Evolutionary conservation across 306 rosid species (phyloP).

Genomic region (Canavalia ensiformis): DNA sequence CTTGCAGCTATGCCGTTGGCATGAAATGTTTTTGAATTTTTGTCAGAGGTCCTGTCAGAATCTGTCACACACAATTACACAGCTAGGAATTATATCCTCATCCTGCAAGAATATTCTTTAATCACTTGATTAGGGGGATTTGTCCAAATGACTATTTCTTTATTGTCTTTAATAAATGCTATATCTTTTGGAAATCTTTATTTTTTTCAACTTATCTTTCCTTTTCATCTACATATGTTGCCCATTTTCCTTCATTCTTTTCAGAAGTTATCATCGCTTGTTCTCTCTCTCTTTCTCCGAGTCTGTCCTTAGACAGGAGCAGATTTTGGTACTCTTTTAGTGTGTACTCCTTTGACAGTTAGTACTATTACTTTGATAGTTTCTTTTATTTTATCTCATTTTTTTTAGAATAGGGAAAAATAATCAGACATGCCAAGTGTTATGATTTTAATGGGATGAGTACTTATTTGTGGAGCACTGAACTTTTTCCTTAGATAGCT

Average conservation of each 20-base stretch:
- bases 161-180: slow-evolving; percentile 5
- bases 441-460: neutral
- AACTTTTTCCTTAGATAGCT: neutral
- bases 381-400: neutral
- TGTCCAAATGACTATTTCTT: neutral
- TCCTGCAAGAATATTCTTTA: slow-evolving; percentile 3
- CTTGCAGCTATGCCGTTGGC: slow-evolving; percentile 28
- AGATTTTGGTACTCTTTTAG: neutral
- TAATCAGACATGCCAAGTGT: neutral
- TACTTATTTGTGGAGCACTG: neutral
- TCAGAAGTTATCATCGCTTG: neutral
- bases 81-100: slow-evolving; percentile 19
- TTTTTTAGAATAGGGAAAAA: neutral
- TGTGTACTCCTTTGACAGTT: neutral
- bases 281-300: neutral
- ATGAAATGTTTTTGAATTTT: slow-evolving; percentile 12
- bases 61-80: slow-evolving; percentile 2
- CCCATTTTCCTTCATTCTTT: slow-evolving; percentile 24
- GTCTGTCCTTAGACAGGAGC: neutral
- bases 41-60: slow-evolving; percentile 13
- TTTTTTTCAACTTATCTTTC: neutral
- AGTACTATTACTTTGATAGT: neutral
- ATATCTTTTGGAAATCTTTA: neutral
- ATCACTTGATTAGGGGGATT: slow-evolving; percentile 18
- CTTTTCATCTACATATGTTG: slow-evolving; percentile 16